phyloP scores from a whole-genome alignment of 2,329 filamentous ascomycete species.

The Shiraia sp. region DNA sequence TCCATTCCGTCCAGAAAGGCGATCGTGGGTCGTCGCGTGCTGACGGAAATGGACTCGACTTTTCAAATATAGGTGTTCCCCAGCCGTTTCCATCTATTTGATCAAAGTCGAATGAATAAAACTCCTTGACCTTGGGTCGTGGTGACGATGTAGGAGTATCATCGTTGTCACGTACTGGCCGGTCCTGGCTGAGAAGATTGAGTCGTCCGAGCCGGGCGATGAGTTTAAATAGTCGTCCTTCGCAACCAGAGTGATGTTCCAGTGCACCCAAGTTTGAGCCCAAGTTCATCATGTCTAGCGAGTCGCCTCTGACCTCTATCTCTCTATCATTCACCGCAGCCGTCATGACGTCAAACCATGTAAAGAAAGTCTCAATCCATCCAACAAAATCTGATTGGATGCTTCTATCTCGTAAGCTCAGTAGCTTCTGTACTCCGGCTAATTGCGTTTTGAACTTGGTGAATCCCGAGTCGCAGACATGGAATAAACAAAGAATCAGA shows the following conservation, averaged over 20 bases:
- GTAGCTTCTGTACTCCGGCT: slow-evolving; percentile 87
- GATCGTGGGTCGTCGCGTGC: slow-evolving; percentile 58
- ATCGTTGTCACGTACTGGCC: slow-evolving; percentile 49
- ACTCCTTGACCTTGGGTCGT: slow-evolving; percentile 48
- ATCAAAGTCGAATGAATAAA: slow-evolving; percentile 58
- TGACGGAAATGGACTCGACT: slow-evolving; percentile 45
- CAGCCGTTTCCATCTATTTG: slow-evolving; percentile 72
- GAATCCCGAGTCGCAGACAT: slow-evolving; percentile 90
- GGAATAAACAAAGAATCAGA: slow-evolving; percentile 85
- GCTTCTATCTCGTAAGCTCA: slow-evolving; percentile 71
- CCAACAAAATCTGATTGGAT: slow-evolving; percentile 68
- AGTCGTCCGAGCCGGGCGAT: slow-evolving; percentile 82
- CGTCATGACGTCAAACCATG: slow-evolving; percentile 91
- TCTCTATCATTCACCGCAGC: slow-evolving; percentile 91
- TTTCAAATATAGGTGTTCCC: slow-evolving; percentile 59
- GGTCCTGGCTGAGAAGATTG: slow-evolving; percentile 78
- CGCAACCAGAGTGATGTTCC: slow-evolving; percentile 87
- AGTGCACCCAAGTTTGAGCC: slow-evolving; percentile 71
- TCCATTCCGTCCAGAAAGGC: slow-evolving; percentile 86
- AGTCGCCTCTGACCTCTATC: slow-evolving; percentile 70
- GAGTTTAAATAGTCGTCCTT: slow-evolving; percentile 82
- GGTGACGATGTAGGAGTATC: slow-evolving; percentile 40
- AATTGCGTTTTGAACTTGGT: slow-evolving; percentile 94
- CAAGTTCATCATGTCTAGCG: slow-evolving; percentile 65
- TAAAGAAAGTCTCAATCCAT: slow-evolving; percentile 93